Evolutionary conservation across 163 green algal genomes (phyloP), one percentile per base, ranked within the genome.

Genomic region (Smithsoniella earleae): DNA sequence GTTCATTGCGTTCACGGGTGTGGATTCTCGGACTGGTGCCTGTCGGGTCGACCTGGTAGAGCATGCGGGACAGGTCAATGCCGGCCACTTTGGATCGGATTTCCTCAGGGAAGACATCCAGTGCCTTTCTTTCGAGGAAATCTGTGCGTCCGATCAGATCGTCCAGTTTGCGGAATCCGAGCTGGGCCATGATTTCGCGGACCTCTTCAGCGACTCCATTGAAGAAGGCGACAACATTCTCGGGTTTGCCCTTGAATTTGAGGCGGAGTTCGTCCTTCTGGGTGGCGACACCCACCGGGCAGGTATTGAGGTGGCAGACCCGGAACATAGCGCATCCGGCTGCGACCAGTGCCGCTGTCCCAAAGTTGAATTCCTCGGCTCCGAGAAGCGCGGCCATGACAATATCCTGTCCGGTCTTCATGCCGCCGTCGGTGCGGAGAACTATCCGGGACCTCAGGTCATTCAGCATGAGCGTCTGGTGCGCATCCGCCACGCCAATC

Each of bases 261-360:
- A 89, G 89, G n/a, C 94, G 82, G 78, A 99, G 85, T 84, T 98
- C 94, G 85, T 99, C 94, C 18, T 93, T 83, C 89, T 98, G 93
- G 22, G 77, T 89, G 1, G 94, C 94, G 10, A 99, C 94, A 34
- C 94, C 94, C 20, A 99, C 94, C 44, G 94, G 94, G 87, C 94
- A 99, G 88, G 98, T 99, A 89, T 99, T 99, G 74, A 94, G 98
- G 87, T 99, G 94, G 84, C 94, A 99, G 30, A 99, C 94, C 66
- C 94, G 90, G 25, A 94, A 94, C 94, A 99, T 99, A 86, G 98
- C 97, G 88, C 94, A 99, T 74, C 94, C 94, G 16, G 92, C 97
- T 38, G 94, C 94, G 69, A 99, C 98, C 94, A 99, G 98, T 54
- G 94, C 92, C 1, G 96, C 86, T 1, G 94, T 98, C 77, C 94